Base-by-base conservation (phyloP, 164 flowering plant species). In the Echeveria elegans region DNA sequence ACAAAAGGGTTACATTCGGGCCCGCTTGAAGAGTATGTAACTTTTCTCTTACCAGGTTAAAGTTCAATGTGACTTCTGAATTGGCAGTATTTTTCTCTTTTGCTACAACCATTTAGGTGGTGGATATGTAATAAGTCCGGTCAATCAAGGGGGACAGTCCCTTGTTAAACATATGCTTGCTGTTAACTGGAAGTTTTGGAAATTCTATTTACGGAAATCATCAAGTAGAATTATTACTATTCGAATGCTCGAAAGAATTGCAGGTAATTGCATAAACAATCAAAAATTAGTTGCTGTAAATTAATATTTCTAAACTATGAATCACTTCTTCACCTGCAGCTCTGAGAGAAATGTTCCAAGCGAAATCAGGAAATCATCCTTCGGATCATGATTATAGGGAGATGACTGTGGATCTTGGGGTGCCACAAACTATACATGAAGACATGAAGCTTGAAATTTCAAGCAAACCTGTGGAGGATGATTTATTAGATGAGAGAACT, bases 141-240 rank as follows among this genome's bases (percentile, higher is more conserved):
- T 83, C n/a, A 82, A 83, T 72, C 80, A 85, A 43, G 94, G 91
- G 40, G 85, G 81, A 66, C 80, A 80, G 59, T 89, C 95, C 8
- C 82, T 93, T 65, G 92, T 93, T 2, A 93, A 85, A 67, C 96
- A 93, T 80, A 93, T 93, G 98, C 88, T 93, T 73, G 88, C 97
- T 18, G 76, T 90, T 59, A 96, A 93, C 67, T 93, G 98, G 98
- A 90, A 80, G 69, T 78, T 68, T 73, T 93, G 92, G 98, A 89
- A 81, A 74, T 77, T 85, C 56, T 88, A 83, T 72, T 36, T 85
- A 23, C 72, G 76, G 16, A 75, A 82, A 40, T 72, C 94, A 1
- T 75, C 88, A 23, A 82, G 81, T 16, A 73, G 86, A 76, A 76
- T 89, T 31, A 74, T 85, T 28, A 90, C 98, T 24, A 85, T 86